Evolutionary conservation across 306 rosid species (phyloP).

Genomic region (Begonia fuchsioides): DNA sequence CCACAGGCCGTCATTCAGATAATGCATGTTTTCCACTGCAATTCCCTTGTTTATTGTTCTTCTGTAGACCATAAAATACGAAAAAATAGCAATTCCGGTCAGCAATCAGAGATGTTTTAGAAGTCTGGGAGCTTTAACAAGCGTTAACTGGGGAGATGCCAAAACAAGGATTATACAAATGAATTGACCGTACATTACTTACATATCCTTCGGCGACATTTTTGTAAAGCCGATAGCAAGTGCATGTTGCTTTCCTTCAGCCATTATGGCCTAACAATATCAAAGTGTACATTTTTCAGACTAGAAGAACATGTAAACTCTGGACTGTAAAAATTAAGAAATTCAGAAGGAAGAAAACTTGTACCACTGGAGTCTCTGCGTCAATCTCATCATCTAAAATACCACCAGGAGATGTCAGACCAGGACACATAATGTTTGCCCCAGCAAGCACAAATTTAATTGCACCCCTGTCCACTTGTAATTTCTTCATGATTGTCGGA

Average conservation of each 20-base stretch:
- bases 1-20: constrained; percentile 98
- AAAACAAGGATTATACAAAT: too few species aligned
- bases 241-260: constrained; percentile 97
- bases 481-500: constrained; percentile 84
- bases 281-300: constrained; percentile 15
- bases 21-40: constrained; percentile 96
- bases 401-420: constrained; percentile 96
- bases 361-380: constrained; percentile 90
- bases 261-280: constrained; percentile 82
- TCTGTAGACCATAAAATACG: constrained; percentile 25
- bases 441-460: constrained; percentile 89
- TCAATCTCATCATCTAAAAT: constrained; percentile 72
- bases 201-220: constrained; percentile 97
- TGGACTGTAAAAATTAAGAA: not conserved
- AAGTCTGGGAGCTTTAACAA: too few species aligned
- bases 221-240: constrained; percentile 98
- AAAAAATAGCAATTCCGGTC: constrained; percentile 9
- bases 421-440: constrained; percentile 99
- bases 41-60: constrained; percentile 83
- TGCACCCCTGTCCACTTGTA: constrained; percentile 93
- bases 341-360: constrained; percentile 1
- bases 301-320: not conserved
- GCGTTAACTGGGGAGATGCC: too few species aligned
- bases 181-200: constrained; percentile 14
- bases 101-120: too few species aligned